Base-by-base conservation (phyloP, 257 asterid species). In the Plantago major region DNA sequence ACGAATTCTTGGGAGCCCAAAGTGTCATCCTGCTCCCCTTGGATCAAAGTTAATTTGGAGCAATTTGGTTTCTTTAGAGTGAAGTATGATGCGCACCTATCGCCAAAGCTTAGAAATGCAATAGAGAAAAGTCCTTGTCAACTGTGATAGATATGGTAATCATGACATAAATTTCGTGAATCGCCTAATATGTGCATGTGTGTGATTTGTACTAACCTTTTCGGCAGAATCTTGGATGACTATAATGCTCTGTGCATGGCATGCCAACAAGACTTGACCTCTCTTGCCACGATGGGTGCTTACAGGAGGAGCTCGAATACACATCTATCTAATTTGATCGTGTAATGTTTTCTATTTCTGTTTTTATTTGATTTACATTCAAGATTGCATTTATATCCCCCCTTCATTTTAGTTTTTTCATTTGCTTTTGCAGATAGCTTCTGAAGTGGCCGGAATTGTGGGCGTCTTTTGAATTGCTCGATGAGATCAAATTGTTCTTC, bases 41-140 rank as follows among this genome's bases (percentile, higher is more conserved):
- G 95, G 95, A 80, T 86, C 68, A 91, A 91, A 70, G 79, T 88
- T 61, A 91, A 91, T 58, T 82, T 86, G 66, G 90, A 86, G 19
- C 98, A 86, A 71, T 72, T 93, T 71, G 91, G 90, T 67, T 91
- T 91, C 76, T 91, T 66, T 66, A 74, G 95, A 61, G 98, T 91
- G 77, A 91, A 85, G 69, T 90, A 90, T 69, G 98, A 88, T 52
- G 94, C 85, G 18, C 81, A 78, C 67, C 76, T 90, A 45, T 88
- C 94, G 12, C 86, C 89, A 67, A 77, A 94, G 71, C 91, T 90
- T 64, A 78, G 91, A 79, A 46, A 73, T 78, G 96, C 98, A 40
- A 85, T 90, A 44, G 92, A 84, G 89, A 83, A n/a, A n/a, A n/a
- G n/a, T n/a, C n/a, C n/a, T n/a, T n/a, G n/a, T n/a, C n/a, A n/a